Evolutionary conservation across 768 basidiomycete species (phyloP).

Genomic region (Leccinum subgranulosum): DNA sequence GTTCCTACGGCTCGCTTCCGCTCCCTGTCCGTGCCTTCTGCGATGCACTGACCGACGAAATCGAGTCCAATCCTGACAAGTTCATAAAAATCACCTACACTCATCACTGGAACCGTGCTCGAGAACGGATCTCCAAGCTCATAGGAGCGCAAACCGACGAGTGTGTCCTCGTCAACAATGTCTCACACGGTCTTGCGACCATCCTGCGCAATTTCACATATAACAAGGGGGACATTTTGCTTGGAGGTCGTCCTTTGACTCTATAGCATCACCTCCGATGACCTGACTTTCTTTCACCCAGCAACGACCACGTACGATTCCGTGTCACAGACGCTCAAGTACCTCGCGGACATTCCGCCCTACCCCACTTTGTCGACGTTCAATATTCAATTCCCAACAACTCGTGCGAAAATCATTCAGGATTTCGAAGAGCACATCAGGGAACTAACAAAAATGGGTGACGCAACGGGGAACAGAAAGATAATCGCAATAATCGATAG

Average conservation of each 20-base stretch:
- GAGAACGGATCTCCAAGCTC: slow-evolving; percentile 45
- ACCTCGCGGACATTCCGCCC: slow-evolving; percentile 53
- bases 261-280: neutral
- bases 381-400: slow-evolving; percentile 51
- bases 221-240: slow-evolving; percentile 57
- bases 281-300: slow-evolving; percentile 19
- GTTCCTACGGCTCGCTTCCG: slow-evolving; percentile 58
- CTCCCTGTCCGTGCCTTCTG: slow-evolving; percentile 47
- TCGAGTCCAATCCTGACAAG: slow-evolving; percentile 56
- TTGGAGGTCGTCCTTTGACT: slow-evolving; percentile 35
- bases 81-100: slow-evolving; percentile 43
- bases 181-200: slow-evolving; percentile 48
- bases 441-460: slow-evolving; percentile 23
- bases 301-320: slow-evolving; percentile 59
- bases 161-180: slow-evolving; percentile 43
- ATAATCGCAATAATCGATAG: slow-evolving; percentile 69
- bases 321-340: slow-evolving; percentile 47
- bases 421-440: slow-evolving; percentile 41
- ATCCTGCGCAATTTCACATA: slow-evolving; percentile 59
- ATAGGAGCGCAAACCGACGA: slow-evolving; percentile 56
- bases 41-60: slow-evolving; percentile 36
- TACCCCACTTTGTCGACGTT: slow-evolving; percentile 52
- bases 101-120: slow-evolving; percentile 36
- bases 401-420: slow-evolving; percentile 53
- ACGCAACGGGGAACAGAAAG: slow-evolving; percentile 35